Base-by-base conservation (phyloP, 345 rosid species). In the Populus simonii region DNA sequence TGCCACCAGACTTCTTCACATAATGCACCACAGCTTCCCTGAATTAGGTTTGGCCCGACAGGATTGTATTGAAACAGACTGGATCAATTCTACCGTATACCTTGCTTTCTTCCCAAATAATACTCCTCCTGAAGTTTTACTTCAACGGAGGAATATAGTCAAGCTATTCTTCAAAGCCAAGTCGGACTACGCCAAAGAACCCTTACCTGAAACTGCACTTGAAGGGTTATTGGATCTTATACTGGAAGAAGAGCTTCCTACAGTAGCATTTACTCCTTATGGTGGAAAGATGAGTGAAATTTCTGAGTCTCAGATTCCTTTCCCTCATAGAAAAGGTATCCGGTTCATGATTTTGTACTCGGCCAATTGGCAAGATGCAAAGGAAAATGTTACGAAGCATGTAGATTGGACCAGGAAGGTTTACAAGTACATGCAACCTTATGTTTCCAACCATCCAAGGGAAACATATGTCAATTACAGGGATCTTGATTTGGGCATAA, bases 171-270 rank as follows among this genome's bases (percentile, higher is more conserved):
- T 79, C 78, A 87, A 89, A 51, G 78, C 86, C 15, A 84, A 84
- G 38, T 79, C 84, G 33, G 85, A 84, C 47, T 84, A 72, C 25
- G 87, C 70, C 10, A 79, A 45, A 39, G 71, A 71, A 38, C 84
- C 83, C n/a, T 76, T 84, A 20, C 80, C 87, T 4, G 73, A 76
- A 74, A 68, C 65, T 0, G 78, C 66, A 9, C 70, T 84, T 20
- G 63, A 68, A 49, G 70, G 73, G 17, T 11, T 66, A 12, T 91
- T 89, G 84, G 55, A 76, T 68, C 86, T 83, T 63, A 5, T 91
- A 11, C 1, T 84, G 6, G 43, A 86, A 76, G 93, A 87, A 71
- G 90, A 91, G 2, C 8, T 18, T 7, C 87, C 96, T 0, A 22
- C 84, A 75, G 84, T 83, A 86, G 35, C 35, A 33, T 33, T 33